These are phyloP conservation scores for Cyamopsis tetragonoloba DNA, from an alignment of 306 rosid genomes.

Conservation along the genomic window DNA sequence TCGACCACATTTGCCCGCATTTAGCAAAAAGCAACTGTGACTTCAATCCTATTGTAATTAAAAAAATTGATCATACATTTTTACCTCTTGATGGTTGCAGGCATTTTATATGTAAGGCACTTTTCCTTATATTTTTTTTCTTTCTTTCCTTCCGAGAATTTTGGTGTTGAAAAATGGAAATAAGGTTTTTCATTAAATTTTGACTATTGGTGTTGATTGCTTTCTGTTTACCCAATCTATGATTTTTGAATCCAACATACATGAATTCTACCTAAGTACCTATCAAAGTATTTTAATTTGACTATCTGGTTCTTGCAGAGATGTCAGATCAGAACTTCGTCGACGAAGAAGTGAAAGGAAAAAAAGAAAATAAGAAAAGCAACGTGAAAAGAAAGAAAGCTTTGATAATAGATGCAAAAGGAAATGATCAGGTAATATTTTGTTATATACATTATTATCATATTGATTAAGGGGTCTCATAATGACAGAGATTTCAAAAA, in stretches of 20 bases:
- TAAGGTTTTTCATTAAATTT: neutral
- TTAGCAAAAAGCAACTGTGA: no score
- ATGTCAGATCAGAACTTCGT: slow-evolving; percentile 74
- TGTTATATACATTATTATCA: neutral
- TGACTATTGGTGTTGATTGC: neutral
- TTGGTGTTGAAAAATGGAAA: neutral
- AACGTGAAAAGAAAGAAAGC: slow-evolving; percentile 34
- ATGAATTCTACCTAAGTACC: no score
- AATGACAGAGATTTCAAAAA: neutral
- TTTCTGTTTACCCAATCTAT: neutral
- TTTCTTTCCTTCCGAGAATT: neutral
- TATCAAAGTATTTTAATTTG: neutral
- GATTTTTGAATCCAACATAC: neutral
- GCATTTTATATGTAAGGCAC: no score
- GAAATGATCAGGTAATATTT: slow-evolving; percentile 48
- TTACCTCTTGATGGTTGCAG: no score
- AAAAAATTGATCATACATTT: no score
- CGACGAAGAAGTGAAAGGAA: slow-evolving; percentile 43
- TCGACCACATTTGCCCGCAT: no score
- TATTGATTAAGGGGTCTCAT: neutral
- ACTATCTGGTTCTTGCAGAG: slow-evolving; percentile 37
- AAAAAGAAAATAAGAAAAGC: slow-evolving; percentile 7
- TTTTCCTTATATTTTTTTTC: no score
- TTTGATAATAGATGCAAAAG: slow-evolving; percentile 8
- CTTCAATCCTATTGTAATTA: no score